Evolutionary conservation across 306 rosid species (phyloP).

Genomic region (Lathyrus oleraceus): DNA sequence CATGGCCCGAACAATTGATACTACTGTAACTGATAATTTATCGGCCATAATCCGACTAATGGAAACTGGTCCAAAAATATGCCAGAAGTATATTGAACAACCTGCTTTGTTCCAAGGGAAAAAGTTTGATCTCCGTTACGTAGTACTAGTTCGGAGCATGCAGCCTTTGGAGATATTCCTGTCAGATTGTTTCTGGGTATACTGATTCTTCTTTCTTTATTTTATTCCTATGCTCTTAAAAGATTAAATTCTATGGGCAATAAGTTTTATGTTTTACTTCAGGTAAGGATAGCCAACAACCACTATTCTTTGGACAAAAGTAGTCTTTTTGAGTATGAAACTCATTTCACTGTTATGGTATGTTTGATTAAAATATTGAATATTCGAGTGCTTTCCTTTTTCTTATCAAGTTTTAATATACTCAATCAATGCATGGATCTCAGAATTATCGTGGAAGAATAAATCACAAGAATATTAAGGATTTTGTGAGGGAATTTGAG

Average conservation of each 20-base stretch:
- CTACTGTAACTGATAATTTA: conserved; percentile 79
- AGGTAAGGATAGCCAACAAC: conserved; percentile 94
- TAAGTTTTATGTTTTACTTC: conserved; percentile 37
- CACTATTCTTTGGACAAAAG: conserved; percentile 73
- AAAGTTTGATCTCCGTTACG: conserved; percentile 89
- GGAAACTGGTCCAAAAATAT: conserved; percentile 97
- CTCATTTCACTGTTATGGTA: conserved; percentile 99
- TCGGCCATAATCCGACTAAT: conserved; percentile 80
- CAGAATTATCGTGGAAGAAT: conserved; percentile 87
- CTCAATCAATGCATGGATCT: conserved; percentile 31
- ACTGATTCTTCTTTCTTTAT: conserved; percentile 29
- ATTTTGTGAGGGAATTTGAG: conserved; percentile 89
- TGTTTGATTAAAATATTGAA: conserved; percentile 31
- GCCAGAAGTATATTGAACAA: conserved; percentile 93
- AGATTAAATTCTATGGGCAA: conserved; percentile 29
- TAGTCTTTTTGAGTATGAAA: conserved; percentile 90
- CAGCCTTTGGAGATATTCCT: conserved; percentile 80
- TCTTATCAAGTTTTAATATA: conserved; percentile 29
- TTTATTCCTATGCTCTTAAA: conserved; percentile 3
- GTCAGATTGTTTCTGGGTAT: conserved; percentile 93
- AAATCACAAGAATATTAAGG: conserved; percentile 62
- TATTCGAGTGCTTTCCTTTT: conserved; percentile 28
- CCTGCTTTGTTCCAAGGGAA: conserved; percentile 85
- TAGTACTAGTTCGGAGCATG: conserved; percentile 80
- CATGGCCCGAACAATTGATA: conserved; percentile 98